These are phyloP conservation scores for Malus sylvestris DNA, from an alignment of 306 rosid species.

Conservation along the genomic window DNA sequence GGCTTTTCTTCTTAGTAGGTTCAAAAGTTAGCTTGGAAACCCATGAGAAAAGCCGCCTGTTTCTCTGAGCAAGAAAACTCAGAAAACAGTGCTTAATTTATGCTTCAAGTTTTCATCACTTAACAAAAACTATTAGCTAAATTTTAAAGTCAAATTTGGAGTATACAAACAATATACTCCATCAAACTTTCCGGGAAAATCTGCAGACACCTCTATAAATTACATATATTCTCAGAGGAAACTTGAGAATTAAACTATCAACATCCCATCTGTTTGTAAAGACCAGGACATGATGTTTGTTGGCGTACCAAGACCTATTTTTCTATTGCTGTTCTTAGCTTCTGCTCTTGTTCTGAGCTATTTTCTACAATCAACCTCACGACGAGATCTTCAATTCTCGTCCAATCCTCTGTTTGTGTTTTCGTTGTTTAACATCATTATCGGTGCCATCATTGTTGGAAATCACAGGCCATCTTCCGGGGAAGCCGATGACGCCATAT, in stretches of 20 bases:
- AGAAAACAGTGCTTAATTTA: background rate
- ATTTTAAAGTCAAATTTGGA: background rate
- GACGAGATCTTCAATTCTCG: background rate
- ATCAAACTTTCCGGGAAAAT: slow-evolving; percentile 19
- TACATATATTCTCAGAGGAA: background rate
- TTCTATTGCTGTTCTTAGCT: slow-evolving; percentile 3
- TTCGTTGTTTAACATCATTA: slow-evolving; percentile 24
- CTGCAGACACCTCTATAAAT: slow-evolving; percentile 11
- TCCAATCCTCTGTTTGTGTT: slow-evolving; percentile 22
- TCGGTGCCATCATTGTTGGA: slow-evolving; percentile 19
- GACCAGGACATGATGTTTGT: slow-evolving; percentile 14
- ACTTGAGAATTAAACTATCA: background rate
- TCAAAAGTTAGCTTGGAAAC: background rate
- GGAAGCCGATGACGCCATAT: background rate
- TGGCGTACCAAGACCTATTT: background rate
- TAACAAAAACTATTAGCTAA: background rate
- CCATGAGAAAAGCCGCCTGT: background rate
- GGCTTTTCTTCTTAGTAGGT: background rate
- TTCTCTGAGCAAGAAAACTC: background rate
- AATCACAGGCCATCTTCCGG: slow-evolving; percentile 11
- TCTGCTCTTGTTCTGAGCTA: background rate
- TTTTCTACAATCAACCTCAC: slow-evolving; percentile 4
- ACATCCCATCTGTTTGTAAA: background rate
- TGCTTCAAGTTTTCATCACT: slow-evolving; percentile 1
- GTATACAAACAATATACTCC: slow-evolving; percentile 5